Evolutionary conservation across 73 alveolate genomes (phyloP).

Genomic region (Paramecium octaurelia): DNA sequence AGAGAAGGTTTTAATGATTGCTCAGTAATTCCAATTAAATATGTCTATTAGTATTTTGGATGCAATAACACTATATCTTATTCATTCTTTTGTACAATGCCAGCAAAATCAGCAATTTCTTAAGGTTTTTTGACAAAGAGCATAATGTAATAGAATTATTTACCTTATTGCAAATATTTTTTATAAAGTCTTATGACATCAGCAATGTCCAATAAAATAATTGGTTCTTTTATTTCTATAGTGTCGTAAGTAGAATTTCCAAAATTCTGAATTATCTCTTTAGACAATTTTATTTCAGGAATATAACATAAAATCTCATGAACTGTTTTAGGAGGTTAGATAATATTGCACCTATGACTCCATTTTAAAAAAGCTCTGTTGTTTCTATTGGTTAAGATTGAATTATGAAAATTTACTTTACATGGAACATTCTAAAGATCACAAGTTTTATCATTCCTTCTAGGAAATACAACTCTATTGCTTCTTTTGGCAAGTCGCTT

Average conservation of each 20-base stretch:
- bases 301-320: neutral
- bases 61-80: neutral
- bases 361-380: neutral
- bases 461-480: neutral
- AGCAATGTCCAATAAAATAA: neutral
- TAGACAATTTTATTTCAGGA: neutral
- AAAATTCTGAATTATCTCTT: neutral
- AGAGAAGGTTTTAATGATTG: neutral
- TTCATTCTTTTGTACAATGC: neutral
- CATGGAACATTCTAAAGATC: neutral
- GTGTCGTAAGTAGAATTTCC: neutral
- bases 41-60: neutral
- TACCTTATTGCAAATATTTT: neutral
- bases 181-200: neutral
- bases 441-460: neutral
- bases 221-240: neutral
- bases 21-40: neutral
- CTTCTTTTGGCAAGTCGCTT: neutral
- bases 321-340: neutral
- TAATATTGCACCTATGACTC: neutral
- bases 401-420: neutral
- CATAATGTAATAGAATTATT: neutral
- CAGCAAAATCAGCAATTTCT: conserved; percentile 20
- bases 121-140: neutral
- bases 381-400: neutral